Percentiles rank a stretch among this genome's conserved stretches.
Conservation (phyloP, 1,284 basidiomycete genomes). For the Coniferiporia weirii region DNA sequence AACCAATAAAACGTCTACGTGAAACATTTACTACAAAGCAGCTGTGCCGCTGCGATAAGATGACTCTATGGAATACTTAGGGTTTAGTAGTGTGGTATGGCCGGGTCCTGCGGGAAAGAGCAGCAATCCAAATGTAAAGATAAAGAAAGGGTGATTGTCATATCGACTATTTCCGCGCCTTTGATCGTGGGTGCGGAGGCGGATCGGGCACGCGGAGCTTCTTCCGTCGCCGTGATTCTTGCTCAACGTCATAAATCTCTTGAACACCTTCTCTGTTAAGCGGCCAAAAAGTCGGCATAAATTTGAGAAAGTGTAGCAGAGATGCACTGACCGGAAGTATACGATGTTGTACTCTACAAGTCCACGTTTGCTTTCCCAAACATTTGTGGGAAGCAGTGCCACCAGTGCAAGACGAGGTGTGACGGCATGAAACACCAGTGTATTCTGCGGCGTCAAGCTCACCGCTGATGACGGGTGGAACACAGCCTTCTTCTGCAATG, state of each 20-base stretch:
- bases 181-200: not conserved
- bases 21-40: not conserved
- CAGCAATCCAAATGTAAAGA: not conserved
- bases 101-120: not conserved
- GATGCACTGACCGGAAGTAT: conserved; percentile 46
- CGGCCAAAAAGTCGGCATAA: not conserved
- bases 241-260: conserved; percentile 71
- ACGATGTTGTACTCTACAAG: conserved; percentile 93
- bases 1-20: too few species aligned
- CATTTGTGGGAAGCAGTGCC: conserved; percentile 73
- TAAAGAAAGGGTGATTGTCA: not conserved
- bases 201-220: not conserved
- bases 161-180: conserved; percentile 4
- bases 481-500: conserved; percentile 23
- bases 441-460: conserved; percentile 65
- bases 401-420: conserved; percentile 79
- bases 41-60: not conserved
- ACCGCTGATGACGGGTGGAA: conserved; percentile 39
- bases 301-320: not conserved
- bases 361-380: conserved; percentile 74
- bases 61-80: not conserved
- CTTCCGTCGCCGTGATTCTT: conserved; percentile 35
- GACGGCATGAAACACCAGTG: conserved; percentile 83
- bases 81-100: not conserved
- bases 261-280: conserved; percentile 57